Percentiles rank a stretch among this genome's conserved stretches.
phyloP scores from a whole-genome alignment of 805 yeast genomes.

The Dipodascus geniculatus region DNA sequence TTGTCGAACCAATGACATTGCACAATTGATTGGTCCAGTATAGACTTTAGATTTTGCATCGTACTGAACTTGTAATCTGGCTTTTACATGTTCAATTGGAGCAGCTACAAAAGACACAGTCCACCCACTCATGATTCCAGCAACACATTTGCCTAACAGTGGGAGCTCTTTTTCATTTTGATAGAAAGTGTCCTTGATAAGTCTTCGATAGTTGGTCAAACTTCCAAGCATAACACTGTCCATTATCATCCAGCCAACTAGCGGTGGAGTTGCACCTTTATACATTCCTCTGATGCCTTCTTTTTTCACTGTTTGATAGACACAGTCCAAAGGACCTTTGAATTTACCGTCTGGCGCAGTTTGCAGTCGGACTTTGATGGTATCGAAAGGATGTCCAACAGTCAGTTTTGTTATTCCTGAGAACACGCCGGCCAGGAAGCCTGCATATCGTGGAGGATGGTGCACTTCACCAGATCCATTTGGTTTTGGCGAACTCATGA shows the following conservation, averaged over 20 bases:
- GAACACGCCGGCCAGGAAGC: slow-evolving; percentile 81
- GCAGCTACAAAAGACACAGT: slow-evolving; percentile 95
- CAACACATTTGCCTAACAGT: slow-evolving; percentile 58
- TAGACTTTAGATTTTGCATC: slow-evolving; percentile 58
- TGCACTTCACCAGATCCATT: background rate
- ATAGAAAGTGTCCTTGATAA: slow-evolving; percentile 54
- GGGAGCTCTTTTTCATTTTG: slow-evolving; percentile 54
- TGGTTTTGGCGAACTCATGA: background rate
- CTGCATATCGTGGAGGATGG: slow-evolving; percentile 22
- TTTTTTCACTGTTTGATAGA: slow-evolving; percentile 51
- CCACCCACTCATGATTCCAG: slow-evolving; percentile 74
- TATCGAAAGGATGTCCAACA: slow-evolving; percentile 91
- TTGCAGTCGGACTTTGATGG: slow-evolving; percentile 78
- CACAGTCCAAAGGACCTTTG: slow-evolving; percentile 76
- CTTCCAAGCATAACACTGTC: slow-evolving; percentile 87
- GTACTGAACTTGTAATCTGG: slow-evolving; percentile 81
- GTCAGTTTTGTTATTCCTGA: slow-evolving; percentile 80
- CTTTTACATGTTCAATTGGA: slow-evolving; percentile 83
- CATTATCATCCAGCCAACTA: slow-evolving; percentile 90
- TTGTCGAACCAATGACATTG: slow-evolving; percentile 26
- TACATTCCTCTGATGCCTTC: slow-evolving; percentile 77
- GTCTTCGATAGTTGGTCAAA: slow-evolving; percentile 60
- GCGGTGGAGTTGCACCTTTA: slow-evolving; percentile 86
- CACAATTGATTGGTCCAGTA: slow-evolving; percentile 73
- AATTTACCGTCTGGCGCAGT: slow-evolving; percentile 59